A percentile compares a stretch with the other conserved stretches of the same genome.
Conservation (phyloP, 2,329 filamentous ascomycete species). For the Atkinsonella hypoxylon region DNA sequence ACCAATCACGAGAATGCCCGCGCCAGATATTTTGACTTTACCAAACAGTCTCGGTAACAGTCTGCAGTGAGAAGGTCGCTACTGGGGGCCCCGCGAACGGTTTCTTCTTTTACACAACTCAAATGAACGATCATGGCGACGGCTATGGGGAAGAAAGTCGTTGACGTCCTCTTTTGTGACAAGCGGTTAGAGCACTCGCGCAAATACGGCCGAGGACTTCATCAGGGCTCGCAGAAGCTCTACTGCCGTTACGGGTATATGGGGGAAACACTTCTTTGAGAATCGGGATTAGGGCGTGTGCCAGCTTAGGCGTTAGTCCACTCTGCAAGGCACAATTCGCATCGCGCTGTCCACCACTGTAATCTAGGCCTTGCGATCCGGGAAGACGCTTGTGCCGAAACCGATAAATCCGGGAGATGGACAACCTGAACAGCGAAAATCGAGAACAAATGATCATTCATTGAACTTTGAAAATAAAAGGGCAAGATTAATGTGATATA, state of each 20-base stretch:
- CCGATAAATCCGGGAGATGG: conserved; percentile 7
- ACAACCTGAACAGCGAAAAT: no score
- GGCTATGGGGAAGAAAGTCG: conserved; percentile 47
- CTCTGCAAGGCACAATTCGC: conserved; percentile 43
- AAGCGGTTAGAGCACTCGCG: conserved; percentile 34
- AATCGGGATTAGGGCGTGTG: conserved; percentile 34
- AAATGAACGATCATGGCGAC: conserved; percentile 51
- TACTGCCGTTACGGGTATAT: conserved; percentile 45
- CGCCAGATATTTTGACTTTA: conserved; percentile 48
- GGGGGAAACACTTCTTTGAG: conserved; percentile 41
- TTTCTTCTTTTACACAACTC: conserved; percentile 49
- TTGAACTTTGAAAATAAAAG: background rate
- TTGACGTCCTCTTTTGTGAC: conserved; percentile 48
- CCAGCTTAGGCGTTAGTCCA: conserved; percentile 42
- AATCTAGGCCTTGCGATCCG: conserved; percentile 40
- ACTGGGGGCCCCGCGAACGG: conserved; percentile 32
- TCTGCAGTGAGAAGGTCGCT: conserved; percentile 41
- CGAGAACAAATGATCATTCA: background rate
- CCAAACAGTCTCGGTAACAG: conserved; percentile 52
- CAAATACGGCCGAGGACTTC: conserved; percentile 32
- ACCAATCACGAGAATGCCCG: conserved; percentile 40
- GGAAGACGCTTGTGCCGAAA: conserved; percentile 38
- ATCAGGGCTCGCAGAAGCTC: conserved; percentile 31
- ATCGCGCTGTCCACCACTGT: conserved; percentile 51
- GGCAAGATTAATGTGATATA: background rate